These are phyloP conservation scores for Helicostylum pulchrum DNA, from an alignment of 192 early-diverging fungal genomes.

Conservation along the genomic window DNA sequence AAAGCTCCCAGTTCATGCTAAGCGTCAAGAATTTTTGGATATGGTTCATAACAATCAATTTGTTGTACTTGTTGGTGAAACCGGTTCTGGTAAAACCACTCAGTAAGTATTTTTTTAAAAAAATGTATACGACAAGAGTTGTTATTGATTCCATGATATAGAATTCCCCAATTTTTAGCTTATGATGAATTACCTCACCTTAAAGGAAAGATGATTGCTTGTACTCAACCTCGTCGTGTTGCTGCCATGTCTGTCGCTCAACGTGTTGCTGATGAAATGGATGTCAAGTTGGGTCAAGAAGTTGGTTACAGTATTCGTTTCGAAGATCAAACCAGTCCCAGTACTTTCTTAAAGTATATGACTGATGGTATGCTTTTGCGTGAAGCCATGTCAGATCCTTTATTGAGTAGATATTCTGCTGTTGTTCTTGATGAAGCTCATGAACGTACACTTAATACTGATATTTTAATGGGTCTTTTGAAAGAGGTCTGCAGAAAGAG, in stretches of 20 bases:
- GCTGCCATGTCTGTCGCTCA: slow-evolving; percentile 99
- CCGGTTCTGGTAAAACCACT: slow-evolving; percentile 97
- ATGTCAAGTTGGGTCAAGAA: slow-evolving; percentile 88
- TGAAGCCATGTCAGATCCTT: slow-evolving; percentile 94
- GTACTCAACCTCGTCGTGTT: slow-evolving; percentile 98
- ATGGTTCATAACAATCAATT: slow-evolving; percentile 93
- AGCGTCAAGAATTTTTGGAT: slow-evolving; percentile 87
- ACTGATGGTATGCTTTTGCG: slow-evolving; percentile 99
- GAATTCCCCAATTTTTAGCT: slow-evolving; percentile 94
- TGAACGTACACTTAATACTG: slow-evolving; percentile 93
- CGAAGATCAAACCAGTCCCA: slow-evolving; percentile 85
- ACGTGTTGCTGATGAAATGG: slow-evolving; percentile 97
- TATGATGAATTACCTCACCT: slow-evolving; percentile 88
- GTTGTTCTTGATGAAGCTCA: slow-evolving; percentile 98
- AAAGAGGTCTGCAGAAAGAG: slow-evolving; percentile 83
- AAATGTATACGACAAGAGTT: not conserved
- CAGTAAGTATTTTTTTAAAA: slow-evolving; percentile 59
- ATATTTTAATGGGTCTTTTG: slow-evolving; percentile 97
- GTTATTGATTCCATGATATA: slow-evolving; percentile 22
- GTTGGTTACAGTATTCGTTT: slow-evolving; percentile 99
- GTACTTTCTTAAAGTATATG: slow-evolving; percentile 93
- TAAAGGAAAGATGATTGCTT: slow-evolving; percentile 91
- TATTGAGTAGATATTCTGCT: slow-evolving; percentile 84
- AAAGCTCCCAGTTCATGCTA: slow-evolving; percentile 91
- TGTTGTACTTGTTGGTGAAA: slow-evolving; percentile 94